phyloP scores from a whole-genome alignment of 202 grass and related monocot genomes.

The Panicum virgatum region DNA sequence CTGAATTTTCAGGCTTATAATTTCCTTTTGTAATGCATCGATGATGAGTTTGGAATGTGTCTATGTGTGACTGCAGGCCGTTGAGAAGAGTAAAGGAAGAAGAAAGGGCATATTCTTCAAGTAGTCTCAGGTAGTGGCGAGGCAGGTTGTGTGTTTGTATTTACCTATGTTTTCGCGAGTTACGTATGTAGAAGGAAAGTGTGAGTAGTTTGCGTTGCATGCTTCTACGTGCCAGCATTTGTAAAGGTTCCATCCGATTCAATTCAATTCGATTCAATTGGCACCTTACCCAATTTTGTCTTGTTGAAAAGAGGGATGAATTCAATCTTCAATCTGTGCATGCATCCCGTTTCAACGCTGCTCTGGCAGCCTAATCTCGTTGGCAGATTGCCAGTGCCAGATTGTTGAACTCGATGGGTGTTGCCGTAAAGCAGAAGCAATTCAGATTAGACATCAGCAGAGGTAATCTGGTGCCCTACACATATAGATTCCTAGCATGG shows the following conservation, averaged over 20 bases:
- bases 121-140: conserved; percentile 43
- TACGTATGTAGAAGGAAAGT: conserved; percentile 37
- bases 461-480: background rate
- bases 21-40: background rate
- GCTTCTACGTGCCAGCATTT: background rate
- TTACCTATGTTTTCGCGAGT: conserved; percentile 6
- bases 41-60: background rate
- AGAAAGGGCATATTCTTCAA: conserved; percentile 93
- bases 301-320: background rate
- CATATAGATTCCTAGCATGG: background rate
- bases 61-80: conserved; percentile 49
- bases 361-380: background rate
- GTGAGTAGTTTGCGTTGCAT: background rate
- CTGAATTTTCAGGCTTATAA: background rate
- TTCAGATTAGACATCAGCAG: background rate
- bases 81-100: conserved; percentile 83
- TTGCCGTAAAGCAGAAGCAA: background rate
- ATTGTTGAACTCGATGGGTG: background rate
- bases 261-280: background rate
- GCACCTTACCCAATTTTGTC: background rate
- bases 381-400: background rate
- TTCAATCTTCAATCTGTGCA: background rate
- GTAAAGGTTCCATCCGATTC: conserved; percentile 17
- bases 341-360: background rate
- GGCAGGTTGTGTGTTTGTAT: conserved; percentile 23